These are phyloP conservation scores for Eucalyptus sideroxylon DNA, from an alignment of 345 rosid genomes.

Conservation along the genomic window DNA sequence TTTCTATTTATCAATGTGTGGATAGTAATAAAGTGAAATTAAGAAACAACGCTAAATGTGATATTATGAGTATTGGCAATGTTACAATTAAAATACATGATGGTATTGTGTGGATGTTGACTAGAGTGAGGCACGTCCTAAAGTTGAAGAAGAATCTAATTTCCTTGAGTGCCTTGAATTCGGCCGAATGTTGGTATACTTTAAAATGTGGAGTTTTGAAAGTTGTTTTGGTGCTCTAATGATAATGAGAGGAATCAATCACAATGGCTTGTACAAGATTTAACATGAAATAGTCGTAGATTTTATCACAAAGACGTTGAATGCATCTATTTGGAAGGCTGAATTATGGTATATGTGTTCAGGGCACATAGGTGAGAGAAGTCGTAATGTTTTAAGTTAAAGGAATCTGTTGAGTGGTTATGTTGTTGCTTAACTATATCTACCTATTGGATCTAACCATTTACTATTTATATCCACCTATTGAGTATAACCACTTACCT, in stretches of 20 bases:
- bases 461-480: not conserved
- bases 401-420: not conserved
- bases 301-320: not conserved
- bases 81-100: not conserved
- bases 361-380: not conserved
- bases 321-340: not conserved
- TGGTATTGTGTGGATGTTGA: not conserved
- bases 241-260: not conserved
- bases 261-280: not conserved
- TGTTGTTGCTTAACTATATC: too few species aligned
- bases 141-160: not conserved
- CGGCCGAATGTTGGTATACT: not conserved
- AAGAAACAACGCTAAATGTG: accelerated
- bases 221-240: not conserved
- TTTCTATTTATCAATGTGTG: not conserved
- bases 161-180: not conserved
- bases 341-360: not conserved
- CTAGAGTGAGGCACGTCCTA: not conserved
- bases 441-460: not conserved
- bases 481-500: not conserved
- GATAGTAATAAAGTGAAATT: not conserved
- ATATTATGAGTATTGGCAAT: not conserved
- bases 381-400: not conserved
- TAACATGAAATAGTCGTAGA: accelerated
- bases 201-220: not conserved